A percentile compares a stretch with the other conserved stretches of the same genome.
Evolutionary conservation across 1,284 basidiomycete genomes (phyloP).

Genomic region (Ganoderma leucocontextum): DNA sequence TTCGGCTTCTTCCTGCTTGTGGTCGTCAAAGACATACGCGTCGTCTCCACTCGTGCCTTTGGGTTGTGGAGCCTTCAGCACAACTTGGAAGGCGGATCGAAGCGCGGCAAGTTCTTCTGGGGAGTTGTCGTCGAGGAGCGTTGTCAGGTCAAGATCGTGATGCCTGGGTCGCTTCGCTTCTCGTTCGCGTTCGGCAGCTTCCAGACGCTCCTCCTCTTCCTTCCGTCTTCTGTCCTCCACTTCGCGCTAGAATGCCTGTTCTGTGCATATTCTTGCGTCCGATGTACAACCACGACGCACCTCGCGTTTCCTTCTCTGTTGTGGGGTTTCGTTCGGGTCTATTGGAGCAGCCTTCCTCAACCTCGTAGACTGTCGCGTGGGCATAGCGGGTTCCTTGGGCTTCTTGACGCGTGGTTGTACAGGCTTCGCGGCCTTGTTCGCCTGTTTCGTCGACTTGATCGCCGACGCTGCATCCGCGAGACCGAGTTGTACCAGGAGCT

Average conservation of each 20-base stretch:
- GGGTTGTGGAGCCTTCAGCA: constrained; percentile 47
- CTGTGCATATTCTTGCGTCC: constrained; percentile 4
- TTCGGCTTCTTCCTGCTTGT: constrained; percentile 53
- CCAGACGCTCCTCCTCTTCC: constrained; percentile 65
- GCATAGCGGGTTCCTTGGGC: constrained; percentile 49
- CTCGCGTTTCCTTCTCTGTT: constrained; percentile 68
- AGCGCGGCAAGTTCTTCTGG: constrained; percentile 55
- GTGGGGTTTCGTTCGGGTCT: constrained; percentile 70
- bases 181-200: constrained; percentile 66
- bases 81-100: constrained; percentile 50
- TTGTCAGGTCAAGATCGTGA: constrained; percentile 67
- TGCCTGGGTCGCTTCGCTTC: constrained; percentile 72
- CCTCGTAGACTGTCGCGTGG: constrained; percentile 71
- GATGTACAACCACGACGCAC: constrained; percentile 46
- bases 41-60: constrained; percentile 55
- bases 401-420: constrained; percentile 60
- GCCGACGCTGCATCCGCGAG: constrained; percentile 63
- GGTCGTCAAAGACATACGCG: constrained; percentile 55
- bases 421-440: constrained; percentile 62
- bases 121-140: constrained; percentile 58
- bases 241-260: constrained; percentile 46
- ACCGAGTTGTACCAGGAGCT: constrained; percentile 73
- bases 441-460: constrained; percentile 28
- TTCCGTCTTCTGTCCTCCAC: constrained; percentile 55
- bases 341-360: constrained; percentile 50